Percentiles rank a stretch among this genome's conserved stretches.
Conservation (phyloP, 208 protist species). For the Trypanosoma conorhini region DNA sequence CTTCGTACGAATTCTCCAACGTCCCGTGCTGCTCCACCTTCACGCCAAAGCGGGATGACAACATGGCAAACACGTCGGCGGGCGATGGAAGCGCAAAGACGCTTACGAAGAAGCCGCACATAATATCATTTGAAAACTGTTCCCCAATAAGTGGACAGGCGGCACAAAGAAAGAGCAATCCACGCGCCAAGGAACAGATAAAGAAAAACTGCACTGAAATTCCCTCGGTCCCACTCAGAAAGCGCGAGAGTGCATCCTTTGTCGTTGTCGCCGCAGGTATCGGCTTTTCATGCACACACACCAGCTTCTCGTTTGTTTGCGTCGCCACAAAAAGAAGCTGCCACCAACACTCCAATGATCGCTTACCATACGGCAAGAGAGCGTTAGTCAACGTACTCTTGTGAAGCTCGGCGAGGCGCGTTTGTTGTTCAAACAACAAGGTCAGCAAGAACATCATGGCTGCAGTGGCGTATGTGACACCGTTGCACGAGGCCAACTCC, state of each 20-base stretch:
- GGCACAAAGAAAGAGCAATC: slow-evolving; percentile 35
- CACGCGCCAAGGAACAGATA: slow-evolving; percentile 38
- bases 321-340: slow-evolving; percentile 39
- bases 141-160: slow-evolving; percentile 11
- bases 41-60: slow-evolving; percentile 32
- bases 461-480: slow-evolving; percentile 40
- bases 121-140: slow-evolving; percentile 20
- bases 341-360: slow-evolving; percentile 53
- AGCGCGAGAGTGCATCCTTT: slow-evolving; percentile 58
- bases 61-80: slow-evolving; percentile 27
- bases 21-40: slow-evolving; percentile 18
- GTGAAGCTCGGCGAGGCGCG: slow-evolving; percentile 21
- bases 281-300: slow-evolving; percentile 11
- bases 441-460: slow-evolving; percentile 33
- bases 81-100: slow-evolving; percentile 38
- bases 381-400: slow-evolving; percentile 10
- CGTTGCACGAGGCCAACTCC: slow-evolving; percentile 27
- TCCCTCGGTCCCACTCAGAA: slow-evolving; percentile 47
- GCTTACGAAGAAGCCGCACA: slow-evolving; percentile 31
- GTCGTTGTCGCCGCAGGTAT: slow-evolving; percentile 14
- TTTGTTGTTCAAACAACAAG: slow-evolving; percentile 35
- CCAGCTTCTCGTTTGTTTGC: slow-evolving; percentile 43
- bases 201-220: slow-evolving; percentile 73
- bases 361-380: slow-evolving; percentile 40
- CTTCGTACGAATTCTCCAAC: slow-evolving; percentile 34